Conservation (phyloP, 371 early-diverging fungal genomes). For the Thermomucor indicae-seudaticae region DNA sequence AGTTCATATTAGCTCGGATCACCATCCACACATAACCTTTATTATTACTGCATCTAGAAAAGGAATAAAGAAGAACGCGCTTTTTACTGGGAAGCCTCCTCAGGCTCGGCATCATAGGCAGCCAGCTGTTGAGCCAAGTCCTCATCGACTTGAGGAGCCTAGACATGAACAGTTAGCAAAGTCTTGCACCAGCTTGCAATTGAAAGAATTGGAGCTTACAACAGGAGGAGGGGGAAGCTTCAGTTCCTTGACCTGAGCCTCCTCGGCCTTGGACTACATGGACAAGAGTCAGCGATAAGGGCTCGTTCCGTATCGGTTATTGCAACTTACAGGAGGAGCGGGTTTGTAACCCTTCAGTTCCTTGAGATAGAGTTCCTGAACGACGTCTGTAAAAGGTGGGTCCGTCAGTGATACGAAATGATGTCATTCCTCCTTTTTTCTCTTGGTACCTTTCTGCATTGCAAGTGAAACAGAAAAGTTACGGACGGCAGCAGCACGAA, state of each 20-base stretch:
- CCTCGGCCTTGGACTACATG: conserved; percentile 35
- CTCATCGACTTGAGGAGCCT: conserved; percentile 42
- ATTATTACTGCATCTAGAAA: not conserved
- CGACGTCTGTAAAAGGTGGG: conserved; percentile 29
- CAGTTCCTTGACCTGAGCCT: conserved; percentile 42
- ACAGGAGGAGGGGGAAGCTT: conserved; percentile 49
- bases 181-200: too few relatives aligned
- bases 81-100: conserved; percentile 35
- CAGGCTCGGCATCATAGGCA: conserved; percentile 44
- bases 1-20: not conserved
- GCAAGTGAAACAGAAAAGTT: conserved; percentile 35
- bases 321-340: conserved; percentile 34
- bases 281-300: not conserved
- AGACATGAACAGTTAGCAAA: too few relatives aligned
- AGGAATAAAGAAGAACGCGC: not conserved
- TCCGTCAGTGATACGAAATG: not conserved
- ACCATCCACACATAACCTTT: not conserved
- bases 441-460: conserved; percentile 46
- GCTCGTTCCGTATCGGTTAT: not conserved
- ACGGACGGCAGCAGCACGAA: conserved; percentile 35
- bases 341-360: conserved; percentile 55
- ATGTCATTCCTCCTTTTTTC: not conserved
- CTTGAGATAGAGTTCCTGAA: conserved; percentile 48
- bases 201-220: too few relatives aligned
- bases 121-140: conserved; percentile 45